phyloP scores from a whole-genome alignment of 2,329 filamentous ascomycete genomes.

The Meredithiella fracta region DNA sequence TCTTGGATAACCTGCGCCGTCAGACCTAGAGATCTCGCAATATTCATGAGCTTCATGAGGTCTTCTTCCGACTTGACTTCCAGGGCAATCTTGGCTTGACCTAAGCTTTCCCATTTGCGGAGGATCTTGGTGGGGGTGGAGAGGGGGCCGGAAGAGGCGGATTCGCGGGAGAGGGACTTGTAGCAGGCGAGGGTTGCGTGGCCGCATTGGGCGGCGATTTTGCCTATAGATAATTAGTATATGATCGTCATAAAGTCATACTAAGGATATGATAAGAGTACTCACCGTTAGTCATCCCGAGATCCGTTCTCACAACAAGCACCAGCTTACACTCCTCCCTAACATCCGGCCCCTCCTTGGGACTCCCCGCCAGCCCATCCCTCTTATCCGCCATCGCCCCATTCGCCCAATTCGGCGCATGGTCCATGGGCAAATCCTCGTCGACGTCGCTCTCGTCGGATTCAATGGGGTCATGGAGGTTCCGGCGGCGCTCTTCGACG shows the following conservation, averaged over 20 bases:
- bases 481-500: slow-evolving; percentile 38
- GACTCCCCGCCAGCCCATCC: slow-evolving; percentile 32
- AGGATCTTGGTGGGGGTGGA: slow-evolving; percentile 47
- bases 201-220: slow-evolving; percentile 88
- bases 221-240: slow-evolving; percentile 41
- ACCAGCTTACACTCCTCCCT: slow-evolving; percentile 89
- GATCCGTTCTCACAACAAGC: slow-evolving; percentile 76
- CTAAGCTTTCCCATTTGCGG: slow-evolving; percentile 66
- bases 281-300: slow-evolving; percentile 93
- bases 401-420: slow-evolving; percentile 52
- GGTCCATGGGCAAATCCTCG: slow-evolving; percentile 43
- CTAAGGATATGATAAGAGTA: slow-evolving; percentile 9
- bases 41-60: slow-evolving; percentile 53
- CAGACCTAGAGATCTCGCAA: slow-evolving; percentile 67
- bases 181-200: slow-evolving; percentile 98
- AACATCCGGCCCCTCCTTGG: slow-evolving; percentile 25
- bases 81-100: slow-evolving; percentile 86
- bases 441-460: slow-evolving; percentile 54
- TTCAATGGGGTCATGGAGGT: slow-evolving; percentile 44
- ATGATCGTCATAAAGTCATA: background rate
- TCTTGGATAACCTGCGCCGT: slow-evolving; percentile 85
- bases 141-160: slow-evolving; percentile 30
- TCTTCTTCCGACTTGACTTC: slow-evolving; percentile 80
- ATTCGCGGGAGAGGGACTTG: slow-evolving; percentile 52
- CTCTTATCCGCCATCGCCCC: slow-evolving; percentile 40